Percentiles rank a stretch among this genome's conserved stretches.
These are phyloP conservation scores for Ogataea degrootiae DNA, from an alignment of 805 yeast species.

Conservation along the genomic window DNA sequence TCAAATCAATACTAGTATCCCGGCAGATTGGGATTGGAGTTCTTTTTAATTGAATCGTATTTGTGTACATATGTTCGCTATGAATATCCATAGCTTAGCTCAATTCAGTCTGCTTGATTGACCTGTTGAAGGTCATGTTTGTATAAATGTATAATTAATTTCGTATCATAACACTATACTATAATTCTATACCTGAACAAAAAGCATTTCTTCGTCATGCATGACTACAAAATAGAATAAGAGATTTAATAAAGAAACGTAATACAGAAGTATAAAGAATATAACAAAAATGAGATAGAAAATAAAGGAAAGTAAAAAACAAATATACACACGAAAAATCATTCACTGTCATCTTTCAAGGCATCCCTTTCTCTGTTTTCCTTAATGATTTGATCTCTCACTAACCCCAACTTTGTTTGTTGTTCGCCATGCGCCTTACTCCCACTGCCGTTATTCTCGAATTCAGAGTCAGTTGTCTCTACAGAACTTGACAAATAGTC, in stretches of 20 bases:
- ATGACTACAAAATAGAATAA: neutral
- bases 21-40: constrained; percentile 38
- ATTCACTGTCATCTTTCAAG: neutral
- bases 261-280: neutral
- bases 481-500: constrained; percentile 18
- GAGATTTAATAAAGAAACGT: neutral
- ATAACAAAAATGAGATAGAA: neutral
- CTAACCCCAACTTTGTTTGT: constrained; percentile 12
- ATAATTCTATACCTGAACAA: no score
- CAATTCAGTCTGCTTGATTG: neutral
- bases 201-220: no score
- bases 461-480: constrained; percentile 14
- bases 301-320: neutral
- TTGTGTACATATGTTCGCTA: neutral
- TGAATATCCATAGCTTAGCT: no score
- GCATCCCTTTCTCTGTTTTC: constrained; percentile 26
- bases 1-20: constrained; percentile 20
- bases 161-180: no score
- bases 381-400: constrained; percentile 26
- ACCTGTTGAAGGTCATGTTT: no score
- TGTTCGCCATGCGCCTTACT: neutral
- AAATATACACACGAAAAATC: neutral
- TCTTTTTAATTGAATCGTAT: constrained; percentile 23
- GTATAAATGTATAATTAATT: no score
- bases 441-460: constrained; percentile 1